Base-by-base conservation (phyloP, 2,329 filamentous ascomycete genomes). In the Lojkania enalia region DNA sequence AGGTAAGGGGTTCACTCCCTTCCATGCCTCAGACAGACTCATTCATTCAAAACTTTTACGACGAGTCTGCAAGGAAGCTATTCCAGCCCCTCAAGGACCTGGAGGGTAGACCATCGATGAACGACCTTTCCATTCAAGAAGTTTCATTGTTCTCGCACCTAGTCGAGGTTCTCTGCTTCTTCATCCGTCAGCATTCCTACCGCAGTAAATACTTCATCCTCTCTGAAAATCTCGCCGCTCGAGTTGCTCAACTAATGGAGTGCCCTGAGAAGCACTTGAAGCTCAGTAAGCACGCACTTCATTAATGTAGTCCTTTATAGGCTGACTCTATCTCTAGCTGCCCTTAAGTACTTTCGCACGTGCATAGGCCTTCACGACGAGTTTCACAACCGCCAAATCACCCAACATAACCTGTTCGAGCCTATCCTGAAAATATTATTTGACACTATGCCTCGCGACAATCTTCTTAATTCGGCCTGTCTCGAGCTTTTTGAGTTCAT, bases 401-500 rank as follows among this genome's bases (percentile, higher is more conserved):
- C 86, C 19, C 84, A 90, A 55, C 87, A 91, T 64, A 83, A 85
- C 48, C 83, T 94, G 0, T 84, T 97, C 47, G 88, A 87, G 30
- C 87, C 90, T 1, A 88, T 97, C 23, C 76, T 99, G 12, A 83
- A 94, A 55, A 85, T 96, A 27, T 80, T 97, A 23, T 81, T 87
- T 43, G 83, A 88, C 54, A 94, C 90, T 0, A 87, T 96, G 81
- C 89, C 91, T 1, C 83, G 90, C 31, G 92, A 99, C 69, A 97
- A 96, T 57, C 78, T 99, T 2, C 78, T 97, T 21, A 95, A 94
- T 68, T 97, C 92, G 0, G 92, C 91, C 6, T 96, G 90, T 58
- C 78, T 97, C 7, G 94, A 99, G 63, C 81, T 99, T 32, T 97
- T 99, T 54, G 90, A 95, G 61, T 90, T 86, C 61, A 88, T 97